These are phyloP conservation scores for Tubosaeta sp. DNA, from an alignment of 768 basidiomycete species.

Conservation along the genomic window DNA sequence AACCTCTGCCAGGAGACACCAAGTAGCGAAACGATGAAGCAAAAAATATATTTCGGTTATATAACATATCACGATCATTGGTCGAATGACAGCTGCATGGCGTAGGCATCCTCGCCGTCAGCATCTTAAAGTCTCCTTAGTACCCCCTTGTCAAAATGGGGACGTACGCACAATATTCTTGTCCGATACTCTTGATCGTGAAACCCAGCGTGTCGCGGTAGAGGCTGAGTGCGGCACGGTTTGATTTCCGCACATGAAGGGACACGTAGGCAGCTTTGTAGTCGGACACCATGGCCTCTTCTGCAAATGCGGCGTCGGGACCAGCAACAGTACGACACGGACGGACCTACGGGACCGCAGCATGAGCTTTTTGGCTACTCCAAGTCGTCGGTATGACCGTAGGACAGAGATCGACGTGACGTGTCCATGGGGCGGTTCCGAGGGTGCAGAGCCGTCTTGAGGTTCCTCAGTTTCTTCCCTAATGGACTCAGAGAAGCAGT, in stretches of 20 bases:
- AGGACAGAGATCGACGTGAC: slow-evolving; percentile 97
- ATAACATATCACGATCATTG: slow-evolving; percentile 9
- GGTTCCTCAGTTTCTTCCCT: slow-evolving; percentile 52
- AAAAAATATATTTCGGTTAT: slow-evolving; percentile 7
- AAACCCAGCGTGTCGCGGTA: slow-evolving; percentile 92
- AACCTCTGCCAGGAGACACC: not conserved
- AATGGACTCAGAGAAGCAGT: slow-evolving; percentile 22
- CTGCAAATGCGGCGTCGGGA: slow-evolving; percentile 36
- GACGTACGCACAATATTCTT: slow-evolving; percentile 76
- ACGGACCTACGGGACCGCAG: slow-evolving; percentile 73
- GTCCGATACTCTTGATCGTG: slow-evolving; percentile 78
- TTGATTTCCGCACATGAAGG: slow-evolving; percentile 92
- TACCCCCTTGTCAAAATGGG: not conserved
- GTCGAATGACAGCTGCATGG: slow-evolving; percentile 73
- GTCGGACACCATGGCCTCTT: slow-evolving; percentile 87
- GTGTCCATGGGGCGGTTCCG: slow-evolving; percentile 71
- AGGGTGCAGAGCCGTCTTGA: slow-evolving; percentile 48
- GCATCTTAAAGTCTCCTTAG: slow-evolving; percentile 54
- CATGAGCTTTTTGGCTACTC: slow-evolving; percentile 94
- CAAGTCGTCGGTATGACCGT: slow-evolving; percentile 84
- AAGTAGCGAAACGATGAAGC: slow-evolving; percentile 2
- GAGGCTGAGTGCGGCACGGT: slow-evolving; percentile 82
- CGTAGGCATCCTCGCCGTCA: slow-evolving; percentile 92
- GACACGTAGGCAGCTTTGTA: slow-evolving; percentile 83
- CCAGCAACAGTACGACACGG: not conserved